A percentile compares a stretch with the other conserved stretches of the same genome.
These are phyloP conservation scores for Saccharomycopsis babjevae DNA, from an alignment of 805 yeast species.

Conservation along the genomic window DNA sequence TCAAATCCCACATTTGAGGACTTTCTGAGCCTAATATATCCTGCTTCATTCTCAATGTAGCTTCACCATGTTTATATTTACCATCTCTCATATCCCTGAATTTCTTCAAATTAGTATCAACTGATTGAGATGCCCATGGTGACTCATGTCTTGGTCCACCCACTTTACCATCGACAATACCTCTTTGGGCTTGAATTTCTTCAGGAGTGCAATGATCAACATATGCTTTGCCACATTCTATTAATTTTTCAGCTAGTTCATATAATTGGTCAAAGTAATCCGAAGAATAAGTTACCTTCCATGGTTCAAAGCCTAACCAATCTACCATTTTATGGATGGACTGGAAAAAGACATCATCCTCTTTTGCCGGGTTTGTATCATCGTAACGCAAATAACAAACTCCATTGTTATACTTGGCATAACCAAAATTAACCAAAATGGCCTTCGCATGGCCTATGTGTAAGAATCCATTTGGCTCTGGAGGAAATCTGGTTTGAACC, in stretches of 20 bases:
- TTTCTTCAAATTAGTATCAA: slow-evolving; percentile 66
- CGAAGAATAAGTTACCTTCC: slow-evolving; percentile 90
- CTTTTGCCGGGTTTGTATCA: slow-evolving; percentile 98
- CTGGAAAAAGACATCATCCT: slow-evolving; percentile 82
- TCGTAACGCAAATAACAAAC: slow-evolving; percentile 87
- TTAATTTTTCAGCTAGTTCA: slow-evolving; percentile 76
- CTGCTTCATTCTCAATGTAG: slow-evolving; percentile 94
- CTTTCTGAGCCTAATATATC: slow-evolving; percentile 70
- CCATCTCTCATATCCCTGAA: slow-evolving; percentile 93
- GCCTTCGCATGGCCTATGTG: slow-evolving; percentile 99
- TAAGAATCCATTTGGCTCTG: slow-evolving; percentile 95
- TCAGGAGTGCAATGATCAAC: slow-evolving; percentile 92
- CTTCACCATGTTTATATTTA: slow-evolving; percentile 78
- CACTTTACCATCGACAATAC: slow-evolving; percentile 84
- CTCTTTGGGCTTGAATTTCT: slow-evolving; percentile 83
- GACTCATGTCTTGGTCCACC: slow-evolving; percentile 91
- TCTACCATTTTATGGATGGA: slow-evolving; percentile 74
- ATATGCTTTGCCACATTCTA: slow-evolving; percentile 64
- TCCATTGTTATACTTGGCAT: slow-evolving; percentile 79
- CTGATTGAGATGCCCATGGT: slow-evolving; percentile 56
- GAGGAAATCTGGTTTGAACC: slow-evolving; percentile 94
- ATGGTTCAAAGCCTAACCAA: slow-evolving; percentile 94
- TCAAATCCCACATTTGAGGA: slow-evolving; percentile 99
- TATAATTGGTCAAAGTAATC: slow-evolving; percentile 90
- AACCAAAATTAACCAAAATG: slow-evolving; percentile 96